phyloP scores from a whole-genome alignment of 805 yeast genomes.

The Saturnispora silvae region DNA sequence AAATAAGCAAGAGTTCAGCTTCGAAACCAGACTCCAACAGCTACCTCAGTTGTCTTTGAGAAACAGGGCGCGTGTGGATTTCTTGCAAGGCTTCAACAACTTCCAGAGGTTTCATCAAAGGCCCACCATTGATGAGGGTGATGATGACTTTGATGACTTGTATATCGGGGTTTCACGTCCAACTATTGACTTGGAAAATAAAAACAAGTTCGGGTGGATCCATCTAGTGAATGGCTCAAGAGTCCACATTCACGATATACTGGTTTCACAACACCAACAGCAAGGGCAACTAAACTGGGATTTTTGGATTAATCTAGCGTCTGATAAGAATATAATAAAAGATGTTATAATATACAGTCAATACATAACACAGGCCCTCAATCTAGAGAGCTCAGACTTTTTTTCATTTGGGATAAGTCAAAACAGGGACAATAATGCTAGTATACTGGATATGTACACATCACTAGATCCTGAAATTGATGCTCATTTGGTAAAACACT shows the following conservation, averaged over 20 bases:
- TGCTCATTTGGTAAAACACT: slow-evolving; percentile 3
- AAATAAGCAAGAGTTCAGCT: slow-evolving; percentile 41
- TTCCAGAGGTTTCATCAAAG: slow-evolving; percentile 37
- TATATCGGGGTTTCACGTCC: slow-evolving; percentile 10
- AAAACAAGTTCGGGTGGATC: slow-evolving; percentile 12
- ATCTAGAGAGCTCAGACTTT: slow-evolving; percentile 12
- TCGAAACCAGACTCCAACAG: slow-evolving; percentile 60
- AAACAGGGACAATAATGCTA: not conserved
- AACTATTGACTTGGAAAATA: slow-evolving; percentile 1
- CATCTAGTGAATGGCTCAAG: slow-evolving; percentile 11
- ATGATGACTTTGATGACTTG: slow-evolving; percentile 1
- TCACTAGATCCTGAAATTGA: slow-evolving; percentile 4
- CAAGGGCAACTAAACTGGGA: too few relatives aligned
- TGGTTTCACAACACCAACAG: slow-evolving; percentile 12
- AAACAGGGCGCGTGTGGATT: slow-evolving; percentile 53
- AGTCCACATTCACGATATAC: slow-evolving; percentile 26
- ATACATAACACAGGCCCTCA: slow-evolving; percentile 12
- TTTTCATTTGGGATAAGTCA: too few relatives aligned
- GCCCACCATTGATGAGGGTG: slow-evolving; percentile 4
- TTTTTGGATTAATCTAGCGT: slow-evolving; percentile 9
- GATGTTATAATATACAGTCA: slow-evolving; percentile 15
- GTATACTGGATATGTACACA: slow-evolving; percentile 1
- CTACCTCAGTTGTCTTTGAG: slow-evolving; percentile 52
- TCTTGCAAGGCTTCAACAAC: slow-evolving; percentile 50
- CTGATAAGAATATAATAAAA: slow-evolving; percentile 6